Evolutionary conservation across 2,329 filamentous ascomycete genomes (phyloP), one percentile per base, ranked within the genome.

Genomic region (Epichloe sp.): DNA sequence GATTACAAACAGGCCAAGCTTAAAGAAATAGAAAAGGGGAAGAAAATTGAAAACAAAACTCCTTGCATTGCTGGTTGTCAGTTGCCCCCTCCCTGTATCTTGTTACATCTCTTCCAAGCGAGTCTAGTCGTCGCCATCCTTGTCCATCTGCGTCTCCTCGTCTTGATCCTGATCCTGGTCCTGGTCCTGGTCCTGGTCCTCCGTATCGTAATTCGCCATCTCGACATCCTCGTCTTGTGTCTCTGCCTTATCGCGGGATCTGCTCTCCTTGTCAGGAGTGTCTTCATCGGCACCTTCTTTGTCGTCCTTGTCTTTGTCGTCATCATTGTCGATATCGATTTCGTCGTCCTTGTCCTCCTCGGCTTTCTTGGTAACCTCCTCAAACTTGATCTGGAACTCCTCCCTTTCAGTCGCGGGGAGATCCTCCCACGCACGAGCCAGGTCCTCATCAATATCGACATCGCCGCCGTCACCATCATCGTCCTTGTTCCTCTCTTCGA

Each of bases 341-440:
- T 59, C 58, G 21, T 56, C 56, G 12, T 61, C 58, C 41, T 62
- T 58, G 44, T 60, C 57, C 50, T 64, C 63, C 17, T 61, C 59
- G 19, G 56, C 53, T 40, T 57, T 59, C 44, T 62, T 61, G 15
- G 57, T 55, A 35, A 59, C 34, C 21, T 60, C 53, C 17, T 67
- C 62, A 26, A 58, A 56, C 51, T 65, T 70, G 53, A 59, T 53
- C 54, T 75, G 68, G 50, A 71, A 79, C 48, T 72, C 70, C 26
- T 77, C 74, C 60, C 72, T 75, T 47, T 75, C 69, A 21, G 63
- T 65, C 44, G 74, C 69, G 4, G 73, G 62, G 14, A 81, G 67
- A 19, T 75, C 72, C 53, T 77, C 74, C 78, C 78, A 82, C 42
- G 68, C 67, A 12, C 70, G 71, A n/a, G 69, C 65, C 8, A 81